These are phyloP conservation scores for Elsinoe batatas DNA, from an alignment of 2,329 filamentous ascomycete genomes.

Conservation along the genomic window DNA sequence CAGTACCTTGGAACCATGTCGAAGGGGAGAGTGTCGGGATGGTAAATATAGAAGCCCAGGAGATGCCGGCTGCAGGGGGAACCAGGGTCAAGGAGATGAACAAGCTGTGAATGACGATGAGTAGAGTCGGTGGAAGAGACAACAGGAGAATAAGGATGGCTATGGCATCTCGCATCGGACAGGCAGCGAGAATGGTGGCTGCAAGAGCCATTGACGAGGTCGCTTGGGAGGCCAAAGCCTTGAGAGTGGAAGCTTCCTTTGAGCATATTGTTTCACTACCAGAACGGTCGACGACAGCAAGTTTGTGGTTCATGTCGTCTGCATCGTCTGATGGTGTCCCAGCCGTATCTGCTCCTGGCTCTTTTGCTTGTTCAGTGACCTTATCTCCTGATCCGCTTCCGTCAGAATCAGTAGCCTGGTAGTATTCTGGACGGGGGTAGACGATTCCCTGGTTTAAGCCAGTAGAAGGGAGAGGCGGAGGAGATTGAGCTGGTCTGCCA, in stretches of 20 bases:
- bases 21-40: constrained; percentile 59
- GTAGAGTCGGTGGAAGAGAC: constrained; percentile 77
- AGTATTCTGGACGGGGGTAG: constrained; percentile 24
- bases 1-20: constrained; percentile 82
- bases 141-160: constrained; percentile 93
- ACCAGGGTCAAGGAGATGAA: constrained; percentile 92
- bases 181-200: constrained; percentile 77
- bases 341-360: constrained; percentile 11
- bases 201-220: constrained; percentile 66
- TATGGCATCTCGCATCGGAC: constrained; percentile 87
- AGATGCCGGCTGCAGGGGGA: constrained; percentile 64
- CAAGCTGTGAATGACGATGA: constrained; percentile 81
- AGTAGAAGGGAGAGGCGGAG: constrained; percentile 31
- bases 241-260: constrained; percentile 33
- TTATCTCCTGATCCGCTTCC: constrained; percentile 11
- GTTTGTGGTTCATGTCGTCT: constrained; percentile 1
- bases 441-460: constrained; percentile 30
- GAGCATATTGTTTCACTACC: constrained; percentile 11
- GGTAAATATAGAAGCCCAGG: constrained; percentile 38
- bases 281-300: constrained; percentile 1
- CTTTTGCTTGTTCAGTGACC: not conserved
- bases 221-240: constrained; percentile 58
- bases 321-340: constrained; percentile 13
- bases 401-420: constrained; percentile 13
- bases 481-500: constrained; percentile 28